Conservation (phyloP, 306 rosid genomes). For the Purshia tridentata region DNA sequence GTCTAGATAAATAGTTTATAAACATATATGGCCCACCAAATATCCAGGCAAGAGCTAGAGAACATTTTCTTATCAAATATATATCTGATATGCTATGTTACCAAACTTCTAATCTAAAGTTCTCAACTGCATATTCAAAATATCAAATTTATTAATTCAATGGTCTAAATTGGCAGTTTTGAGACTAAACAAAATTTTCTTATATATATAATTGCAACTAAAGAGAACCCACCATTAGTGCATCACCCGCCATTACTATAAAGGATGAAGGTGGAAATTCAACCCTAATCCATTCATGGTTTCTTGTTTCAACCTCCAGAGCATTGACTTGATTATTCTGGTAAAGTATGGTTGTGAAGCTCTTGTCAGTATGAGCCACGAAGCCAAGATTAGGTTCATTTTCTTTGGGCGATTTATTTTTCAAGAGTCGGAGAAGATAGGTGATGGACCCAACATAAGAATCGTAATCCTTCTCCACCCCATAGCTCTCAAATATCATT, state of each 20-base stretch:
- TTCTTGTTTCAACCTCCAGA: conserved; percentile 61
- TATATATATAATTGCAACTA: no score
- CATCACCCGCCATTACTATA: conserved; percentile 77
- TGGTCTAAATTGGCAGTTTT: no score
- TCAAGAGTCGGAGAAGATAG: conserved; percentile 62
- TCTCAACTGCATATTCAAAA: no score
- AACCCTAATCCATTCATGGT: conserved; percentile 57
- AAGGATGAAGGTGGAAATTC: conserved; percentile 59
- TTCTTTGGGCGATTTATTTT: conserved; percentile 41
- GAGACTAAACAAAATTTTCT: no score
- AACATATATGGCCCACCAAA: no score
- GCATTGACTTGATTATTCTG: conserved; percentile 66
- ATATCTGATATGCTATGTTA: no score
- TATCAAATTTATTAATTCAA: no score
- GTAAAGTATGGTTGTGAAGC: conserved; percentile 75
- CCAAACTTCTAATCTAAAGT: no score
- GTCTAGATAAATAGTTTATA: neutral
- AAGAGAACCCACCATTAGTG: conserved; percentile 41
- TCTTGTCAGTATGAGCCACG: conserved; percentile 73
- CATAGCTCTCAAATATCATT: conserved; percentile 77
- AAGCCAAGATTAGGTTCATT: conserved; percentile 48
- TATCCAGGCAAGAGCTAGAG: no score
- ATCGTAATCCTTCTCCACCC: conserved; percentile 37
- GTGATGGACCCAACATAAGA: conserved; percentile 34
- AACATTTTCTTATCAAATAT: no score